phyloP scores from a whole-genome alignment of 2,329 filamentous ascomycete species.

The Phialocephala sp. region DNA sequence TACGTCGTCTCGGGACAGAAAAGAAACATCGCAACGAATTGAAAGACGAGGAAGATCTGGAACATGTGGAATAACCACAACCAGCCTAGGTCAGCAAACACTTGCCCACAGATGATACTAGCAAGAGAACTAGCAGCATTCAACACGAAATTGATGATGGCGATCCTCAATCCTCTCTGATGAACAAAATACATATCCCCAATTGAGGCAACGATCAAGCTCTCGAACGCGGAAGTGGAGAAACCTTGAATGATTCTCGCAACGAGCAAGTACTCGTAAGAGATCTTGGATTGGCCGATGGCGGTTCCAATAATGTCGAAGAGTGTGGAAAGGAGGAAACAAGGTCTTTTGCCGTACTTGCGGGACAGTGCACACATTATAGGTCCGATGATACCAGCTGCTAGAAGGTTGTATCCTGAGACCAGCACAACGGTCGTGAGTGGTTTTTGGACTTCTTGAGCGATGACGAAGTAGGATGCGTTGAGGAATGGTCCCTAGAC shows the following conservation, averaged over 20 bases:
- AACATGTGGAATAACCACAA: slow-evolving; percentile 22
- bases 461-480: slow-evolving; percentile 19
- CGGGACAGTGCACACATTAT: slow-evolving; percentile 26
- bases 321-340: slow-evolving; percentile 26
- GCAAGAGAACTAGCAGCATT: slow-evolving; percentile 13
- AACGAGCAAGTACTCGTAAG: slow-evolving; percentile 28
- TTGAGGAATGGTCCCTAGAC: slow-evolving; percentile 23
- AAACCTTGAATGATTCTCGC: slow-evolving; percentile 29
- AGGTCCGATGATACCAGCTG: slow-evolving; percentile 26
- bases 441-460: slow-evolving; percentile 18
- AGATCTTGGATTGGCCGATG: slow-evolving; percentile 21
- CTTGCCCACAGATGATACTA: slow-evolving; percentile 19
- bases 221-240: slow-evolving; percentile 11
- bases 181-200: slow-evolving; percentile 21
- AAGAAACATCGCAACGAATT: slow-evolving; percentile 17
- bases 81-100: slow-evolving; percentile 18
- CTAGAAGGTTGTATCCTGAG: slow-evolving; percentile 35
- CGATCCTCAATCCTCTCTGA: slow-evolving; percentile 17
- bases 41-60: slow-evolving; percentile 18
- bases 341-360: slow-evolving; percentile 33
- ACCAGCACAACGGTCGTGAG: slow-evolving; percentile 28
- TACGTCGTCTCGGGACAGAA: slow-evolving; percentile 20
- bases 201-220: slow-evolving; percentile 10
- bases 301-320: slow-evolving; percentile 29
- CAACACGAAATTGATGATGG: slow-evolving; percentile 17